phyloP scores from a whole-genome alignment of 192 early-diverging fungal genomes.

The Rhizophagus prolifer region DNA sequence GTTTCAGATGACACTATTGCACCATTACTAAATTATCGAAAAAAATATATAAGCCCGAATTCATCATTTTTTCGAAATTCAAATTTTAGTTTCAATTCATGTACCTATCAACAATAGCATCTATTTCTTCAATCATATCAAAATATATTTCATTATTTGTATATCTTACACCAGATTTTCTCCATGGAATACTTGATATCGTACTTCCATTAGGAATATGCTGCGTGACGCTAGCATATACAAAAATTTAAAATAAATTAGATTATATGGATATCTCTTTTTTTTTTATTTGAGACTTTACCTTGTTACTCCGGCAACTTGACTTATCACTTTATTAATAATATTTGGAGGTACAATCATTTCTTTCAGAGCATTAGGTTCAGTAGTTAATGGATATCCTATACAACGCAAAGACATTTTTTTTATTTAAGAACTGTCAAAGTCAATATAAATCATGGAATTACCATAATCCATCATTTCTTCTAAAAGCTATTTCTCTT shows the following conservation, averaged over 20 bases:
- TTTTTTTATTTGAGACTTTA: neutral
- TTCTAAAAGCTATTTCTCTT: constrained; percentile 86
- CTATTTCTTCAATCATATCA: constrained; percentile 88
- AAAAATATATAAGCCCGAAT: constrained; percentile 5
- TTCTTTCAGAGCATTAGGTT: constrained; percentile 79
- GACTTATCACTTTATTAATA: constrained; percentile 81
- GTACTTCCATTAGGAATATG: constrained; percentile 57
- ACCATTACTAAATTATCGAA: constrained; percentile 49
- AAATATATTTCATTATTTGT: constrained; percentile 92
- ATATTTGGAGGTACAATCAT: constrained; percentile 87
- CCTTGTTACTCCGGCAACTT: constrained; percentile 59
- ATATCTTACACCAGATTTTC: constrained; percentile 83
- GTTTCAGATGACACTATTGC: constrained; percentile 74
- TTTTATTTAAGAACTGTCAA: too few relatives aligned
- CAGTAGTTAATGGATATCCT: constrained; percentile 82
- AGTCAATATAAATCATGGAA: neutral
- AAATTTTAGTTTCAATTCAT: neutral
- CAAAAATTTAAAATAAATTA: neutral
- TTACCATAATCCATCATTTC: constrained; percentile 89
- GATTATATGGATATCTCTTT: neutral
- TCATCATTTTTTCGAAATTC: neutral
- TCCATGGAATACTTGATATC: constrained; percentile 82
- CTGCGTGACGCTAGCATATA: constrained; percentile 45
- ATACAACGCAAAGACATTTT: neutral
- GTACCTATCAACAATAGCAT: constrained; percentile 77